Conservation (phyloP, 352 stramenopile species). For the Globisporangium alternatum region DNA sequence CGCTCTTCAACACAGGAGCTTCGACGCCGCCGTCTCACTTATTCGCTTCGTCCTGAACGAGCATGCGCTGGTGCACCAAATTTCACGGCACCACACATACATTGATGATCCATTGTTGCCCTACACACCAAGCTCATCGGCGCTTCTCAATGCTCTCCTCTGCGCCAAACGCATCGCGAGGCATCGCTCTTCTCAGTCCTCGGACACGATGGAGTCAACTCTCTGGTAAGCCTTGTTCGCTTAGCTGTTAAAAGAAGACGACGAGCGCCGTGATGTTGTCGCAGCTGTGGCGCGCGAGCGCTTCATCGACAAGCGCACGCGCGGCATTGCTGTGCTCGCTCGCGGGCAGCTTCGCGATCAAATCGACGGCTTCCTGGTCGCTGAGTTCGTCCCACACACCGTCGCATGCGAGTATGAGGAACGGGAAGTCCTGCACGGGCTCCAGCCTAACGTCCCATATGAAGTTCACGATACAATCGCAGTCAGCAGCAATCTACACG, state of each 20-base stretch:
- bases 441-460: conserved; percentile 24
- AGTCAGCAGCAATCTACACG: neutral
- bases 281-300: conserved; percentile 47
- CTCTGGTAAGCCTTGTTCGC: neutral
- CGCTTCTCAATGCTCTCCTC: too few species aligned
- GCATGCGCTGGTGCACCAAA: too few species aligned
- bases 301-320: conserved; percentile 51
- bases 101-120: too few species aligned
- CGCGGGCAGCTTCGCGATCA: conserved; percentile 39
- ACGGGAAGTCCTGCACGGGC: conserved; percentile 43
- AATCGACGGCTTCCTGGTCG: conserved; percentile 70
- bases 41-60: too few species aligned
- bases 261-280: conserved; percentile 85
- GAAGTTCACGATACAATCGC: neutral
- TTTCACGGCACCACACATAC: too few species aligned
- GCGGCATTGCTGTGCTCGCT: conserved; percentile 43
- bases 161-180: too few species aligned
- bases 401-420: conserved; percentile 77
- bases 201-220: too few species aligned
- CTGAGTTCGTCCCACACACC: conserved; percentile 76
- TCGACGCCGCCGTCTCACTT: too few species aligned
- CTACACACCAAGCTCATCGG: too few species aligned
- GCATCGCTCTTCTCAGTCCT: too few species aligned
- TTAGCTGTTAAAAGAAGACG: conserved; percentile 45
- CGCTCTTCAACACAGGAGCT: too few species aligned